Percentiles rank a stretch among this genome's conserved stretches.
These are phyloP conservation scores for Pseudonitzschia multistriata DNA, from an alignment of 108 stramenopile species.

Conservation along the genomic window DNA sequence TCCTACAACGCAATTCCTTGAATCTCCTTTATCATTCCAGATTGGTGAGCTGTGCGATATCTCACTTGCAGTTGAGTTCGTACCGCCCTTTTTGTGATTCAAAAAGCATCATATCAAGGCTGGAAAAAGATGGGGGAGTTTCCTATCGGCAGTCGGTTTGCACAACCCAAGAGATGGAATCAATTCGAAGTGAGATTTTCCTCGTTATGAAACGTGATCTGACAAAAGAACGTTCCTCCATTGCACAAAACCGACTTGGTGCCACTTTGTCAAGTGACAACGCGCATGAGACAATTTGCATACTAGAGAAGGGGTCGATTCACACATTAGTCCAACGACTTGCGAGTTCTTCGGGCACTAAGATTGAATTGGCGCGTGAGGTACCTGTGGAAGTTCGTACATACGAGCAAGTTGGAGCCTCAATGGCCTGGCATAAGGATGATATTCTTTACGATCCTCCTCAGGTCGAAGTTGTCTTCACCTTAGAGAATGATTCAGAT, in stretches of 20 bases:
- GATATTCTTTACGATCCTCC: slow-evolving; percentile 65
- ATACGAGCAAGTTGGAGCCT: slow-evolving; percentile 68
- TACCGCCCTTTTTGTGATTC: background rate
- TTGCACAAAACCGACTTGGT: slow-evolving; percentile 63
- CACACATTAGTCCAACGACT: slow-evolving; percentile 10
- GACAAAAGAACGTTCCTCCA: slow-evolving; percentile 54
- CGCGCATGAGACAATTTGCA: slow-evolving; percentile 25
- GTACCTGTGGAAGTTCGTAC: slow-evolving; percentile 66
- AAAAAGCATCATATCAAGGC: slow-evolving; percentile 3
- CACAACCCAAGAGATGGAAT: slow-evolving; percentile 39
- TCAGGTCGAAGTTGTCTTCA: slow-evolving; percentile 73
- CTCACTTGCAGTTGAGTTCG: no score
- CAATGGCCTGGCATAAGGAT: slow-evolving; percentile 78
- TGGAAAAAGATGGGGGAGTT: slow-evolving; percentile 52
- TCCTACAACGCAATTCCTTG: no score
- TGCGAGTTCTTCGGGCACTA: background rate
- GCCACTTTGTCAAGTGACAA: slow-evolving; percentile 26
- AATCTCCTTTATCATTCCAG: no score
- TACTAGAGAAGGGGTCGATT: slow-evolving; percentile 48
- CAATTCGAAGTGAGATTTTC: slow-evolving; percentile 29
- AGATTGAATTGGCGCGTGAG: slow-evolving; percentile 26
- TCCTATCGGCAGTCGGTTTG: slow-evolving; percentile 66
- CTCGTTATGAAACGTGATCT: slow-evolving; percentile 14
- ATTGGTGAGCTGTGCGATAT: no score
- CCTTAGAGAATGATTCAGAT: slow-evolving; percentile 82